Percentiles rank a stretch among this genome's conserved stretches.
phyloP scores from a whole-genome alignment of 1,284 basidiomycete species.

The Marasmius sp. region DNA sequence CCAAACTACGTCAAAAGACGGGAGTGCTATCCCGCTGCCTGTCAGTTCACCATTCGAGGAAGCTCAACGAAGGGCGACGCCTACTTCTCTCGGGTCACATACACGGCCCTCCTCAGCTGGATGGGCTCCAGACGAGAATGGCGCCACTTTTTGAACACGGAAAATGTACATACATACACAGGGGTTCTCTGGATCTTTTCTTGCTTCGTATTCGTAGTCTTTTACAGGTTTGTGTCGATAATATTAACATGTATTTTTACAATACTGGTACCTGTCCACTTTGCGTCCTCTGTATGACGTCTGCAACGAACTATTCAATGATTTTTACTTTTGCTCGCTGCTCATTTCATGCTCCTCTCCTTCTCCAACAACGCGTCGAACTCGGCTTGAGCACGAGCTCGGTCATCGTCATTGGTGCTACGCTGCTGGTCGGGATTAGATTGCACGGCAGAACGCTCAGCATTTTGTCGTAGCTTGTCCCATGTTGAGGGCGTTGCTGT shows the following conservation, averaged over 20 bases:
- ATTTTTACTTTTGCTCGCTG: not conserved
- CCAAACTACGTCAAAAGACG: conserved; percentile 25
- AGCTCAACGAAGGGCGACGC: conserved; percentile 4
- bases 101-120: not conserved
- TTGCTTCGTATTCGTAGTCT: not conserved
- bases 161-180: not conserved
- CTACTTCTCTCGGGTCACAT: not conserved
- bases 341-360: conserved; percentile 41
- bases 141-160: not conserved
- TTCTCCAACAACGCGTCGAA: conserved; percentile 61
- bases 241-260: not conserved
- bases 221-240: not conserved
- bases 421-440: conserved; percentile 7
- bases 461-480: conserved; percentile 62
- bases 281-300: too few species aligned
- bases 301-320: not conserved
- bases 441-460: conserved; percentile 40
- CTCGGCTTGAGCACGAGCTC: conserved; percentile 47
- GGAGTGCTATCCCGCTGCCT: conserved; percentile 29
- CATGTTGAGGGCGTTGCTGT: conserved; percentile 54
- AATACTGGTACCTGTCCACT: too few species aligned
- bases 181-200: not conserved
- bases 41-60: conserved; percentile 32
- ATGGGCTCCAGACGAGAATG: not conserved
- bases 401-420: conserved; percentile 30